A percentile compares a stretch with the other conserved stretches of the same genome.
These are phyloP conservation scores for Mariannaea elegans DNA, from an alignment of 2,329 filamentous ascomycete species.

Conservation along the genomic window DNA sequence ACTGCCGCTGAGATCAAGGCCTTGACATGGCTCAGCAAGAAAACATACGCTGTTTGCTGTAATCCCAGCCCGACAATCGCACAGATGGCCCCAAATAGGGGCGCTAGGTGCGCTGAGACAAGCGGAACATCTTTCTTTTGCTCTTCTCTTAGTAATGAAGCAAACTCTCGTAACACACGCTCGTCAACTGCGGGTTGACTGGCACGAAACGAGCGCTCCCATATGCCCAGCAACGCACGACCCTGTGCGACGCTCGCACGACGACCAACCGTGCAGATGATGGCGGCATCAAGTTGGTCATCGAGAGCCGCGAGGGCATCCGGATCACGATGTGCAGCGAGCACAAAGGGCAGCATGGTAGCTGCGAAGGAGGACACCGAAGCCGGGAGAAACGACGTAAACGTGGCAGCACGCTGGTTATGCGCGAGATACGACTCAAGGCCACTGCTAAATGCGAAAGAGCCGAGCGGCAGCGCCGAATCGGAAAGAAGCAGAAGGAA, in stretches of 20 bases:
- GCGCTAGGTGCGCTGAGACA: slow-evolving; percentile 72
- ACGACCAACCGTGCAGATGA: slow-evolving; percentile 81
- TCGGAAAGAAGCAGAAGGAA: slow-evolving; percentile 81
- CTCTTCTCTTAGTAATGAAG: slow-evolving; percentile 45
- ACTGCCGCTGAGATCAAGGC: slow-evolving; percentile 81
- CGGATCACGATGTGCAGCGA: slow-evolving; percentile 71
- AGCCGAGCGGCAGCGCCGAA: slow-evolving; percentile 82
- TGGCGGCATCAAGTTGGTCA: slow-evolving; percentile 79
- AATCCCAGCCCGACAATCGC: slow-evolving; percentile 67
- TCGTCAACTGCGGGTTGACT: slow-evolving; percentile 44
- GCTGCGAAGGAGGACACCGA: slow-evolving; percentile 77
- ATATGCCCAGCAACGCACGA: slow-evolving; percentile 76
- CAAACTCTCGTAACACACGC: slow-evolving; percentile 47
- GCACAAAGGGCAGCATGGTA: slow-evolving; percentile 78
- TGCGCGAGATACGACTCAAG: slow-evolving; percentile 86
- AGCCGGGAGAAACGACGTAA: slow-evolving; percentile 73
- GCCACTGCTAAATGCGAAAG: slow-evolving; percentile 87
- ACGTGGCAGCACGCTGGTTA: slow-evolving; percentile 55
- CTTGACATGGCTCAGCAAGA: slow-evolving; percentile 79
- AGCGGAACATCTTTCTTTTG: slow-evolving; percentile 48
- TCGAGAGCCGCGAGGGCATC: slow-evolving; percentile 65
- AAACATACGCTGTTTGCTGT: slow-evolving; percentile 76
- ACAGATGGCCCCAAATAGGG: slow-evolving; percentile 74
- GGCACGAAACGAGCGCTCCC: slow-evolving; percentile 73
- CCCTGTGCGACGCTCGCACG: slow-evolving; percentile 81